A percentile compares a stretch with the other conserved stretches of the same genome.
phyloP scores from a whole-genome alignment of 2,329 filamentous ascomycete species.

The Paramyrothecium roridum region DNA sequence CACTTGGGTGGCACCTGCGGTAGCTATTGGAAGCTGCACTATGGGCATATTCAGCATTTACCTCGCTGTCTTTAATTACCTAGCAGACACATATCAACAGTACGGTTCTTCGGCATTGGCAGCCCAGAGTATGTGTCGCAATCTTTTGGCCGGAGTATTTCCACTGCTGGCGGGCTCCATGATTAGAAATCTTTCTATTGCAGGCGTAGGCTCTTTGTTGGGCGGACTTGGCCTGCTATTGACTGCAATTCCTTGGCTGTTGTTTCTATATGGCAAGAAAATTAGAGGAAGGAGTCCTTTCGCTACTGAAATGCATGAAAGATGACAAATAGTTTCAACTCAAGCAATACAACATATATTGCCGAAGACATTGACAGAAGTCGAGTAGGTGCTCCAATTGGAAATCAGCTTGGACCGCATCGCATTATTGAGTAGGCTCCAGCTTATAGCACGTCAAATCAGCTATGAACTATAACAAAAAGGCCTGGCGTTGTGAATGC shows the following conservation, averaged over 20 bases:
- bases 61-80: slow-evolving; percentile 66
- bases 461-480: too few species aligned
- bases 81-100: slow-evolving; percentile 64
- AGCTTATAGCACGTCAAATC: too few species aligned
- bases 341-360: too few species aligned
- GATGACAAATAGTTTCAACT: too few species aligned
- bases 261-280: slow-evolving; percentile 60
- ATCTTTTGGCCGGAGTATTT: slow-evolving; percentile 62
- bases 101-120: slow-evolving; percentile 66
- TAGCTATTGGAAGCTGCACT: slow-evolving; percentile 60
- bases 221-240: slow-evolving; percentile 58
- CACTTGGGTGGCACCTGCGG: slow-evolving; percentile 61
- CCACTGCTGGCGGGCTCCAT: slow-evolving; percentile 60
- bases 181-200: slow-evolving; percentile 56
- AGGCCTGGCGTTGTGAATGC: too few species aligned
- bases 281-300: slow-evolving; percentile 63
- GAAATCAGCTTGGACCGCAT: too few species aligned
- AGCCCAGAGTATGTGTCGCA: slow-evolving; percentile 64
- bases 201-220: slow-evolving; percentile 59
- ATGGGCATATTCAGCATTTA: slow-evolving; percentile 69
- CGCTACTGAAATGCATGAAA: slow-evolving; percentile 29
- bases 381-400: too few species aligned
- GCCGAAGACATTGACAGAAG: too few species aligned
- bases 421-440: too few species aligned
- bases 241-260: slow-evolving; percentile 64